These are phyloP conservation scores for Aspergillus tanneri DNA, from an alignment of 2,329 filamentous ascomycete genomes.

Conservation along the genomic window DNA sequence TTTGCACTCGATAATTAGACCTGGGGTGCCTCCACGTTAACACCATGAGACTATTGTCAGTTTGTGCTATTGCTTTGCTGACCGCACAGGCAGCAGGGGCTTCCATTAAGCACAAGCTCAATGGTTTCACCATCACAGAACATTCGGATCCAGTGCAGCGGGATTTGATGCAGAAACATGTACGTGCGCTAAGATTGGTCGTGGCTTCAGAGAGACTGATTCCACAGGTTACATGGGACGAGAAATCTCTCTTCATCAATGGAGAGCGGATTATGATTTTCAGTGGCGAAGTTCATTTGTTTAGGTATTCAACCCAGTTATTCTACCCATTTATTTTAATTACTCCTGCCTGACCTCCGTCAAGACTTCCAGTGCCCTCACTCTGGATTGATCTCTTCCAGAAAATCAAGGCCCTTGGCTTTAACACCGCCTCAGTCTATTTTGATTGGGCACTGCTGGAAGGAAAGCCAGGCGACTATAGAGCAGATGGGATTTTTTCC, in stretches of 20 bases:
- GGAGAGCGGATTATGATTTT: constrained; percentile 71
- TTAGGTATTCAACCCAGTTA: no score
- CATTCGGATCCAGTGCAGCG: constrained; percentile 44
- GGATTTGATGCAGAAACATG: constrained; percentile 56
- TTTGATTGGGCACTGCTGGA: constrained; percentile 76
- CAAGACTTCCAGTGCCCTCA: constrained; percentile 58
- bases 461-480: constrained; percentile 68
- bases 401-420: constrained; percentile 78
- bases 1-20: neutral
- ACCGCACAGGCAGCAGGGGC: constrained; percentile 49
- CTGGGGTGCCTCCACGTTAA: neutral
- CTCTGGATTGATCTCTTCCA: constrained; percentile 74
- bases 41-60: constrained; percentile 41
- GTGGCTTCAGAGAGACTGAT: neutral
- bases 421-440: constrained; percentile 78
- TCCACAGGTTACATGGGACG: constrained; percentile 65
- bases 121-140: constrained; percentile 48
- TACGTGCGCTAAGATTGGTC: constrained; percentile 25
- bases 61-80: constrained; percentile 38
- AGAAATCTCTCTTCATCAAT: constrained; percentile 67
- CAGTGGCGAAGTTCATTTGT: constrained; percentile 73
- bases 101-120: constrained; percentile 51
- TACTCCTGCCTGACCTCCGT: neutral
- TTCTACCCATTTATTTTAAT: neutral
- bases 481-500: constrained; percentile 69